Percentiles rank a stretch among this genome's conserved stretches.
Conservation (phyloP, 2,329 filamentous ascomycete genomes). For the Alternaria arbusti region DNA sequence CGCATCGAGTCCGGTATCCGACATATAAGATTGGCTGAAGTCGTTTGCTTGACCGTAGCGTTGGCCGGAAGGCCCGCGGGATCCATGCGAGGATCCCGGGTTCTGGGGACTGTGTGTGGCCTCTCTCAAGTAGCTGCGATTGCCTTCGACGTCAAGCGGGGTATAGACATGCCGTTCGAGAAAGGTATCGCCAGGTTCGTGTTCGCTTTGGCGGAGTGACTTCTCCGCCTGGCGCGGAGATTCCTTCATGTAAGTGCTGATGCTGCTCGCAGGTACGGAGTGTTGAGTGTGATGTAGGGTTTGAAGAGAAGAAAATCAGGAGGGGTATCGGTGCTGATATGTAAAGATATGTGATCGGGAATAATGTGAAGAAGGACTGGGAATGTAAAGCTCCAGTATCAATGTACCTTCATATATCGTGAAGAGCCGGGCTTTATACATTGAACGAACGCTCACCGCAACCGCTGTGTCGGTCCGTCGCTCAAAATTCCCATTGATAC, state of each 20-base stretch:
- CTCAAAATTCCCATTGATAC: neutral
- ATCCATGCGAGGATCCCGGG: constrained; percentile 5
- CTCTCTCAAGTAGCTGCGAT: constrained; percentile 1
- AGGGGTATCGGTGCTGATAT: neutral
- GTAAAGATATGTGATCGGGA: neutral
- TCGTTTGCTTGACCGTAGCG: constrained; percentile 20
- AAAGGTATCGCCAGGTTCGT: neutral
- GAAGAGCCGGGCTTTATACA: constrained; percentile 13
- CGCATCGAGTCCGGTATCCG: constrained; percentile 6
- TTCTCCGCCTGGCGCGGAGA: constrained; percentile 4
- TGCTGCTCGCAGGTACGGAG: neutral
- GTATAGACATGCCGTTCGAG: neutral
- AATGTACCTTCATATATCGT: constrained; percentile 1
- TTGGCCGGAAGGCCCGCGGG: neutral
- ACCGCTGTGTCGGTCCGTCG: constrained; percentile 2
- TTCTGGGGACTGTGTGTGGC: neutral
- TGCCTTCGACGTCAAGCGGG: neutral
- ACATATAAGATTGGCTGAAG: constrained; percentile 14
- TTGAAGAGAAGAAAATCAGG: constrained; percentile 1
- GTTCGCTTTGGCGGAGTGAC: neutral
- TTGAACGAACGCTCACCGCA: constrained; percentile 8
- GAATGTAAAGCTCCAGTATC: neutral
- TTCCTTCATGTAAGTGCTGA: constrained; percentile 20
- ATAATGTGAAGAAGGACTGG: constrained; percentile 14
- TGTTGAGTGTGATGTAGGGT: neutral